phyloP scores from a whole-genome alignment of 495 filamentous ascomycete species.

The Neurospora sp. region DNA sequence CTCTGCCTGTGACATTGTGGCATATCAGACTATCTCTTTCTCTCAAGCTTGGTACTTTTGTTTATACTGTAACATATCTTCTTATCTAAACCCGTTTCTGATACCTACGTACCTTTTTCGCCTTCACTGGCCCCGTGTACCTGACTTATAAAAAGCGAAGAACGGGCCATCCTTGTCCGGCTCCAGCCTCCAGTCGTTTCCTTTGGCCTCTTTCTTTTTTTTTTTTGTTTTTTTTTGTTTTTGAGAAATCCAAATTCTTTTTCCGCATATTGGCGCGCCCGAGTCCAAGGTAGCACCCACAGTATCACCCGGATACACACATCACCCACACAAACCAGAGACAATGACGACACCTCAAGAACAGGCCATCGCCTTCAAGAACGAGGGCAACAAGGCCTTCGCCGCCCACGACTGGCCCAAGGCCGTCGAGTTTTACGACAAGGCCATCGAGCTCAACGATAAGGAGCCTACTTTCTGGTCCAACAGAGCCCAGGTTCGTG shows the following conservation, averaged over 20 bases:
- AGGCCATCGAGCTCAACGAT: conserved; percentile 81
- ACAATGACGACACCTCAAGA: conserved; percentile 30
- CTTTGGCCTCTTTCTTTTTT: background rate
- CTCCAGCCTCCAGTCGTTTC: background rate
- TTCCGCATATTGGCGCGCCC: conserved; percentile 5
- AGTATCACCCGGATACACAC: background rate
- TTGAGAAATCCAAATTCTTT: background rate
- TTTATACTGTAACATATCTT: background rate
- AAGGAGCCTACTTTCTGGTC: conserved; percentile 82
- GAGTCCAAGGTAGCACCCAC: conserved; percentile 7
- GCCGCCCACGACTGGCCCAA: conserved; percentile 74
- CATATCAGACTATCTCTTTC: background rate
- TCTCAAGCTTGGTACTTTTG: background rate
- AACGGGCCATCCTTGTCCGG: background rate
- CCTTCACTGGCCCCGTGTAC: background rate
- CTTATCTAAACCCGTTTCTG: background rate
- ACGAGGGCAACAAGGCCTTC: conserved; percentile 91
- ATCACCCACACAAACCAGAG: background rate
- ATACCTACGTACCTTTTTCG: background rate
- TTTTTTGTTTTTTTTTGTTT: background rate
- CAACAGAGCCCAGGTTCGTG: conserved; percentile 81
- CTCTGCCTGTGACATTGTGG: background rate
- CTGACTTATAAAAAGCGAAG: background rate
- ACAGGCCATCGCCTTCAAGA: conserved; percentile 72
- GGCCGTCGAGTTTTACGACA: conserved; percentile 76